Conservation (phyloP, 768 basidiomycete species). For the Tylopilus plumbeoviolaceoides region DNA sequence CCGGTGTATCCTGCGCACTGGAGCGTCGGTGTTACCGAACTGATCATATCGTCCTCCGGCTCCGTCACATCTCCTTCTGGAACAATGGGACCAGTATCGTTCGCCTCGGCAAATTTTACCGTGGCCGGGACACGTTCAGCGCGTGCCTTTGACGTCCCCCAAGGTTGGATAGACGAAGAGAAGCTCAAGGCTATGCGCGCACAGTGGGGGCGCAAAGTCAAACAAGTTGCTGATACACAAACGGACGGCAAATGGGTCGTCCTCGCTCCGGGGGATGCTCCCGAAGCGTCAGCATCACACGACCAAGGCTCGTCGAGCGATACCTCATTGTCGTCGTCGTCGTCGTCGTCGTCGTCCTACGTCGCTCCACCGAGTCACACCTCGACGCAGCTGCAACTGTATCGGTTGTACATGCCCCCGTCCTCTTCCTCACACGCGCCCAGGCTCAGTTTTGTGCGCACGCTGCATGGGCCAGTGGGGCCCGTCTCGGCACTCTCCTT, state of each 20-base stretch:
- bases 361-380: constrained; percentile 40
- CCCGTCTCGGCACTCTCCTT: constrained; percentile 65
- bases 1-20: constrained; percentile 82
- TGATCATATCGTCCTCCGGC: constrained; percentile 50
- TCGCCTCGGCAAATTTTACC: constrained; percentile 34
- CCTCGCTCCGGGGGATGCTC: constrained; percentile 56
- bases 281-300: constrained; percentile 11
- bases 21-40: constrained; percentile 73
- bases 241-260: constrained; percentile 87
- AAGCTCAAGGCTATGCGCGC: constrained; percentile 62
- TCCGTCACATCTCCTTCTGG: constrained; percentile 11
- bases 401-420: constrained; percentile 64
- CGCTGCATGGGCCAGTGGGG: constrained; percentile 64
- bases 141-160: constrained; percentile 67
- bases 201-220: constrained; percentile 76
- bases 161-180: constrained; percentile 65
- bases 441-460: constrained; percentile 68
- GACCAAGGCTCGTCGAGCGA: constrained; percentile 18
- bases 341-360: constrained; percentile 21
- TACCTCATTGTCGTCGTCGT: constrained; percentile 21
- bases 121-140: constrained; percentile 59
- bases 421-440: constrained; percentile 48
- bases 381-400: constrained; percentile 62
- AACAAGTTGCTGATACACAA: constrained; percentile 64
- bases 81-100: constrained; percentile 8